Evolutionary conservation across 2,329 filamentous ascomycete species (phyloP).

Genomic region (Diaporthe sp.): DNA sequence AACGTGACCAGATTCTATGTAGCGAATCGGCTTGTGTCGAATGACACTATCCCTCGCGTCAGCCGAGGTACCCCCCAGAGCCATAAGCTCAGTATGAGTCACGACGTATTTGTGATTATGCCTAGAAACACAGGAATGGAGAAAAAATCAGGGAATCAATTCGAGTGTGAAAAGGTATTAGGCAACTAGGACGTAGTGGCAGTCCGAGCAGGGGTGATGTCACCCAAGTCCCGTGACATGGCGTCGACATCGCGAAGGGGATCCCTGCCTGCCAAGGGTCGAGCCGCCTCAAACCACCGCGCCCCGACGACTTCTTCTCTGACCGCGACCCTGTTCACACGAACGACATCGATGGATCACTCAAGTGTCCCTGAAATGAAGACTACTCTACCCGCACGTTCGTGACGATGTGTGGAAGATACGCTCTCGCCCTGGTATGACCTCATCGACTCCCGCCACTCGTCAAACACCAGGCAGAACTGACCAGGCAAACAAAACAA

Average conservation of each 20-base stretch:
- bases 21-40: too few relatives aligned
- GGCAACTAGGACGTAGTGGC: not conserved
- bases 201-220: not conserved
- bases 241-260: slow-evolving; percentile 25
- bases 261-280: slow-evolving; percentile 16
- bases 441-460: not conserved
- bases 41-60: too few relatives aligned
- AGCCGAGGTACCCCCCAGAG: too few relatives aligned
- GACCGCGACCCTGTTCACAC: not conserved
- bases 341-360: not conserved
- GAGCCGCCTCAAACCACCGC: slow-evolving; percentile 1
- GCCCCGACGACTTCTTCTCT: not conserved
- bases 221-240: slow-evolving; percentile 30
- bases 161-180: not conserved
- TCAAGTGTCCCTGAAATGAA: not conserved
- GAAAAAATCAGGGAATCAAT: not conserved
- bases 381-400: too few relatives aligned
- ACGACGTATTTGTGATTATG: too few relatives aligned
- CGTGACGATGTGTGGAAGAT: slow-evolving; percentile 53
- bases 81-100: too few relatives aligned
- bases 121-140: too few relatives aligned
- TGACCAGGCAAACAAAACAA: slow-evolving; percentile 52
- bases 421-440: slow-evolving; percentile 53
- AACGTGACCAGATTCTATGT: too few relatives aligned
- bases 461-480: not conserved